Base-by-base conservation (phyloP, 371 early-diverging fungal species). In the Nosema granulosis region DNA sequence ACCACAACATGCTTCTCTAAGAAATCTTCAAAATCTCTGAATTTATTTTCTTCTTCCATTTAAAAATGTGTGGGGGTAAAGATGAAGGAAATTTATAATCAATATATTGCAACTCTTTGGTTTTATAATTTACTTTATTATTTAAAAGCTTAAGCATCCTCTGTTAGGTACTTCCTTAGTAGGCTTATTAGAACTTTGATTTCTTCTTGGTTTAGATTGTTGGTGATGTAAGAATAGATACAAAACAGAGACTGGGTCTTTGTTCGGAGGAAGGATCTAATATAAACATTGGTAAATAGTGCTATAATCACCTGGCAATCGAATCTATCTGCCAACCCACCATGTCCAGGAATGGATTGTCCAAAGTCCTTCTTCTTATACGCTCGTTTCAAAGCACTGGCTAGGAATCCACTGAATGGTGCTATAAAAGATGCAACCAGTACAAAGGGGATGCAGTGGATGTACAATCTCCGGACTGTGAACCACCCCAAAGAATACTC, bases 351-450 rank as follows among this genome's bases (percentile, higher is more conserved):
- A 79, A 98, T 96, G 51, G 90, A 89, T 74, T 92, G 89, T 18
- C 94, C 93, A 84, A 96, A 98, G 84, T 98, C 97, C 81, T 98
- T 97, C 82, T 95, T 90, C 71, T 94, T 92, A 87, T 94, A 95
- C 0, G 95, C 94, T 38, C 99, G 88, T 86, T 98, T 98, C 63
- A 80, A 79, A 1, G 93, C 97, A 80, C 92, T 92, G 13, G 97
- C 97, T 87, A 98, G 94, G 88, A 97, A 96, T 2, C 99, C 99
- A 51, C 95, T 95, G 87, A 98, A 95, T 12, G 97, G 97, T 37
- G 97, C 97, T 79, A 96, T 92, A 72, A 95, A 81, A 0, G 94
- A 93, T 1, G 97, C 95, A 87, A 95, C 94, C 43, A 90, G 87
- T 0, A 94, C 89, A 88, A 97, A 89, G 18, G 90, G 85, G 31